These are phyloP conservation scores for Syzygium jambos DNA, from an alignment of 345 rosid species.

Conservation along the genomic window DNA sequence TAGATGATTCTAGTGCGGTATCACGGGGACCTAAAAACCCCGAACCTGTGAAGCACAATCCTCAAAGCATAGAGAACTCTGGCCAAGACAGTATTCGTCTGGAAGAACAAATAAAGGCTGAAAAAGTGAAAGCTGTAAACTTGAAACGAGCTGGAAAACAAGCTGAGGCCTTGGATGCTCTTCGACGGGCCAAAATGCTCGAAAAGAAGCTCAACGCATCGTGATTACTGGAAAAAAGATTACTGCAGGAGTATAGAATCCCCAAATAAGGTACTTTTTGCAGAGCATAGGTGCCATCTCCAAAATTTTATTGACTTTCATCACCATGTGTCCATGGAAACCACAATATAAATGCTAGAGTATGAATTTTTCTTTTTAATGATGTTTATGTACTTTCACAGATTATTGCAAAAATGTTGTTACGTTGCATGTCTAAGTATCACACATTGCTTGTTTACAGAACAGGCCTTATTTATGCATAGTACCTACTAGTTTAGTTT, in stretches of 20 bases:
- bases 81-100: conserved; percentile 48
- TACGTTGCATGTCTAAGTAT: not conserved
- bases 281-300: not conserved
- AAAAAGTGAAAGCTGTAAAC: conserved; percentile 67
- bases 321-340: not conserved
- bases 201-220: conserved; percentile 63
- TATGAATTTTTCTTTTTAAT: not conserved
- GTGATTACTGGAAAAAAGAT: conserved; percentile 14
- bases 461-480: not conserved
- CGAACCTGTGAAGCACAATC: conserved; percentile 15
- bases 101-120: conserved; percentile 73
- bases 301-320: not conserved
- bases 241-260: not conserved
- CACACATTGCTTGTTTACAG: not conserved
- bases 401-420: not conserved
- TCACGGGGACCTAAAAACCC: conserved; percentile 16
- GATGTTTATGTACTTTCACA: not conserved
- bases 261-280: not conserved
- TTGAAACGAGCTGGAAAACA: conserved; percentile 83
- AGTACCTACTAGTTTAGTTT: not conserved
- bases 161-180: conserved; percentile 82
- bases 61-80: conserved; percentile 18
- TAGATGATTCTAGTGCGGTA: conserved; percentile 25
- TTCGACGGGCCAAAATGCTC: conserved; percentile 59
- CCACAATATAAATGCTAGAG: not conserved